Percentiles rank a stretch among this genome's conserved stretches.
phyloP scores from a whole-genome alignment of 495 filamentous ascomycete species.

The Ramalina peruviana region DNA sequence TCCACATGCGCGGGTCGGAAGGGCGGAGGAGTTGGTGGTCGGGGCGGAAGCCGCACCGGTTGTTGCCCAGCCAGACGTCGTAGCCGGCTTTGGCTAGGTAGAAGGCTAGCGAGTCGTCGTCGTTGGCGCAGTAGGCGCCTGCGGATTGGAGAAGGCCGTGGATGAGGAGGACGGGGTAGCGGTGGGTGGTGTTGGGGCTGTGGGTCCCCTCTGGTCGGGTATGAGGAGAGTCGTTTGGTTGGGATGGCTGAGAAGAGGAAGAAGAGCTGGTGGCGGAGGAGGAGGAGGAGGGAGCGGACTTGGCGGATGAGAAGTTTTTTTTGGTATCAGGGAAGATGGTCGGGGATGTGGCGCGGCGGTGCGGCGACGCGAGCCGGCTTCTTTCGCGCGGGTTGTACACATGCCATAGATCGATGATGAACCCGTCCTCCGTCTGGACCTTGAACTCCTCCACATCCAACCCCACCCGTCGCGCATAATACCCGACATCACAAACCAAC shows the following conservation, averaged over 20 bases:
- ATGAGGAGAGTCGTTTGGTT: neutral
- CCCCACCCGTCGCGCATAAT: conserved; percentile 82
- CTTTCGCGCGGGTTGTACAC: conserved; percentile 76
- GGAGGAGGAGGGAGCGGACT: neutral
- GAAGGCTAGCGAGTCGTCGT: conserved; percentile 83
- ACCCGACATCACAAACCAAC: conserved; percentile 62
- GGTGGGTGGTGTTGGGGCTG: conserved; percentile 28
- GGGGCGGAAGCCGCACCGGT: conserved; percentile 75
- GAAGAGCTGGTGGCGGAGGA: neutral
- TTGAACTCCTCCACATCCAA: conserved; percentile 72
- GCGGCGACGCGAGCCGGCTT: conserved; percentile 19
- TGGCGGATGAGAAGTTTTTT: neutral
- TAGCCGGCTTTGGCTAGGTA: conserved; percentile 86
- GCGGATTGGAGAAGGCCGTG: conserved; percentile 80
- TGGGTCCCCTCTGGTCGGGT: too few relatives aligned
- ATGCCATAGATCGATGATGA: conserved; percentile 79
- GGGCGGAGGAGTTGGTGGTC: conserved; percentile 56
- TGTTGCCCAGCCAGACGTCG: conserved; percentile 94
- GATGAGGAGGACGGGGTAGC: conserved; percentile 79
- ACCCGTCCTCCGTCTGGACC: conserved; percentile 91
- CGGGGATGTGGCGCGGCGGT: conserved; percentile 17
- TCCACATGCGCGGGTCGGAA: conserved; percentile 86
- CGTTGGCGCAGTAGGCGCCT: conserved; percentile 81
- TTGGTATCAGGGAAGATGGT: conserved; percentile 20
- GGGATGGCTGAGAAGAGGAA: neutral